Percentiles rank a stretch among this genome's conserved stretches.
phyloP scores from a whole-genome alignment of 257 asterid genomes.

The Solanum clarkiae region DNA sequence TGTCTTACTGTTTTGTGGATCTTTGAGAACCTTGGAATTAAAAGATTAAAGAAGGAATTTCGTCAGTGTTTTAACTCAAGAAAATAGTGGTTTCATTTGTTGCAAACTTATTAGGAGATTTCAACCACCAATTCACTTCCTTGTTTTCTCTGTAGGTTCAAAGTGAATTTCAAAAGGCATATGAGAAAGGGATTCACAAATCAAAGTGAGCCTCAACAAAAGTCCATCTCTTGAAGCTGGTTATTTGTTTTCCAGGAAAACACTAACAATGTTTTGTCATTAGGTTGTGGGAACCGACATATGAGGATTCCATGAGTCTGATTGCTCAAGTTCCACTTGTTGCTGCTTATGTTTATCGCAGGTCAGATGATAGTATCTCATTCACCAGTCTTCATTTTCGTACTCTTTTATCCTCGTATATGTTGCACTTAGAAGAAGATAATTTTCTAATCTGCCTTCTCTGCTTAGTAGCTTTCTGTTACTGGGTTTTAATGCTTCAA shows the following conservation, averaged over 20 bases:
- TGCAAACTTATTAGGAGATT: background rate
- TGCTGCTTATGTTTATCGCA: slow-evolving; percentile 89
- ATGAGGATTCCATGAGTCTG: slow-evolving; percentile 88
- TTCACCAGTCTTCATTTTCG: background rate
- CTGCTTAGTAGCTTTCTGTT: background rate
- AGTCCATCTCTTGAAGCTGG: background rate
- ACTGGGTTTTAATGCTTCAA: background rate
- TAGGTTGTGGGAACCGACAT: slow-evolving; percentile 98
- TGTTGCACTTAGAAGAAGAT: background rate
- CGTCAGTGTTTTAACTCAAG: background rate
- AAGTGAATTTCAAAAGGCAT: slow-evolving; percentile 98
- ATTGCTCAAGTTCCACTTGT: slow-evolving; percentile 91
- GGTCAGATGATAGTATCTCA: slow-evolving; percentile 36
- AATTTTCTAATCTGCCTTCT: background rate
- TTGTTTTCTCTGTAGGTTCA: slow-evolving; percentile 46
- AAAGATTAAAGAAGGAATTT: background rate
- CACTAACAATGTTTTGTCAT: slow-evolving; percentile 8
- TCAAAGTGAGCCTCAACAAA: slow-evolving; percentile 56
- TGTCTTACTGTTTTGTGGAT: background rate
- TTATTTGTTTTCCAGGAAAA: background rate
- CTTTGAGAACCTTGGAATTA: background rate
- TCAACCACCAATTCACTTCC: slow-evolving; percentile 11
- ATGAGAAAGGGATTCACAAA: slow-evolving; percentile 93
- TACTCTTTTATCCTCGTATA: background rate
- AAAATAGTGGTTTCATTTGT: background rate